These are phyloP conservation scores for Fusarium algeriense DNA, from an alignment of 2,329 filamentous ascomycete genomes.

Conservation along the genomic window DNA sequence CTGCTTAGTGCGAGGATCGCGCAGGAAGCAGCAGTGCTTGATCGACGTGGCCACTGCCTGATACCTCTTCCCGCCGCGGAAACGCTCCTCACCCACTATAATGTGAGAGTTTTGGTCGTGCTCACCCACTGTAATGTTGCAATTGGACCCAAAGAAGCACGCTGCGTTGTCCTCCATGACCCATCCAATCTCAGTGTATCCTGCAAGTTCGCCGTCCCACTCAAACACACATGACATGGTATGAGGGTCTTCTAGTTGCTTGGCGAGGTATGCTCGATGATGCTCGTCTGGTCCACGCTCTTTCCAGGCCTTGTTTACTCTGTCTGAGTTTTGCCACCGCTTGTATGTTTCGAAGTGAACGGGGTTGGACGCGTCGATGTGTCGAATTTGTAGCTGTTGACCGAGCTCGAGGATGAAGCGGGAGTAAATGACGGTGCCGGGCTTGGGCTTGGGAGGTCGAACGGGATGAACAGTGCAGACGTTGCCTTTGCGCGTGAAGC, in stretches of 20 bases:
- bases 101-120: constrained; percentile 49
- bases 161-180: constrained; percentile 48
- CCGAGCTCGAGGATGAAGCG: constrained; percentile 46
- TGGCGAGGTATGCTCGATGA: constrained; percentile 43
- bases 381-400: constrained; percentile 38
- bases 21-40: constrained; percentile 47
- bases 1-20: constrained; percentile 46
- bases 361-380: constrained; percentile 45
- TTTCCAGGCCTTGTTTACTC: constrained; percentile 46
- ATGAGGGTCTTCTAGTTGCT: constrained; percentile 44
- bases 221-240: constrained; percentile 48
- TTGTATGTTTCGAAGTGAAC: constrained; percentile 43
- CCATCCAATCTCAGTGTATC: constrained; percentile 47
- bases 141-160: constrained; percentile 45
- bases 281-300: constrained; percentile 47
- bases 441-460: constrained; percentile 44
- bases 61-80: constrained; percentile 46
- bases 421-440: constrained; percentile 44
- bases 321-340: constrained; percentile 48
- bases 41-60: constrained; percentile 46
- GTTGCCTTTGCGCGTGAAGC: constrained; percentile 46
- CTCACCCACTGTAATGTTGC: constrained; percentile 46
- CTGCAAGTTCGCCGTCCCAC: constrained; percentile 47
- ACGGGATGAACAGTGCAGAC: constrained; percentile 48
- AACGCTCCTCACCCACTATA: constrained; percentile 45